A percentile compares a stretch with the other conserved stretches of the same genome.
Conservation (phyloP, 192 early-diverging fungal genomes). For the Coemansia interrupta region DNA sequence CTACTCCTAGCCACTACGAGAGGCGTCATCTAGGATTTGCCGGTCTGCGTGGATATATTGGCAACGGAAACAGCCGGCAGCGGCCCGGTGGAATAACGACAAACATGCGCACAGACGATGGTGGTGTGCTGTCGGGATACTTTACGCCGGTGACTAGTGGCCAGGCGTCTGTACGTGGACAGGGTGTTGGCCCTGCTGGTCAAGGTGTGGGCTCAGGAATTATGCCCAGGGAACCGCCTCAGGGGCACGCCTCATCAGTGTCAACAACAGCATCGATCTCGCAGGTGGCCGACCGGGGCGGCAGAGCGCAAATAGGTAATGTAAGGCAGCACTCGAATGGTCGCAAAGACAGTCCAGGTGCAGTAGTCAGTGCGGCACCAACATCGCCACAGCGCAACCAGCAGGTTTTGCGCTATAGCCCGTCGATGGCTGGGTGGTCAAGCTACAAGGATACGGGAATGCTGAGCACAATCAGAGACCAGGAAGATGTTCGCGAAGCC, state of each 20-base stretch:
- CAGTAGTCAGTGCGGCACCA: conserved; percentile 10
- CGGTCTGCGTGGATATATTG: conserved; percentile 50
- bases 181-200: conserved; percentile 10
- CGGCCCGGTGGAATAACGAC: conserved; percentile 1
- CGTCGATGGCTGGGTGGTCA: conserved; percentile 30
- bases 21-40: conserved; percentile 38
- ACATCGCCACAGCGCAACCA: conserved; percentile 35
- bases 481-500: conserved; percentile 16
- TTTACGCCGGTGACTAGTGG: conserved; percentile 25
- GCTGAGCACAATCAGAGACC: conserved; percentile 29
- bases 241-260: conserved; percentile 25
- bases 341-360: conserved; percentile 6
- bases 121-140: conserved; percentile 12
- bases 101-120: conserved; percentile 23
- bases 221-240: conserved; percentile 42
- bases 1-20: conserved; percentile 13
- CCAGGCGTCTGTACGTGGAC: conserved; percentile 11
- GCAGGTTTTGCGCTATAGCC: conserved; percentile 31
- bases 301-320: conserved; percentile 5
- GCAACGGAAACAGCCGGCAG: conserved; percentile 27
- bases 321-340: conserved; percentile 8
- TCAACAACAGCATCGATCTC: conserved; percentile 24
- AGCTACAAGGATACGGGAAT: conserved; percentile 33
- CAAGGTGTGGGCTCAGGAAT: conserved; percentile 22
- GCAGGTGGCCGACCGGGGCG: conserved; percentile 12